Base-by-base conservation (phyloP, 1,284 basidiomycete species). In the Puccinia coronata region DNA sequence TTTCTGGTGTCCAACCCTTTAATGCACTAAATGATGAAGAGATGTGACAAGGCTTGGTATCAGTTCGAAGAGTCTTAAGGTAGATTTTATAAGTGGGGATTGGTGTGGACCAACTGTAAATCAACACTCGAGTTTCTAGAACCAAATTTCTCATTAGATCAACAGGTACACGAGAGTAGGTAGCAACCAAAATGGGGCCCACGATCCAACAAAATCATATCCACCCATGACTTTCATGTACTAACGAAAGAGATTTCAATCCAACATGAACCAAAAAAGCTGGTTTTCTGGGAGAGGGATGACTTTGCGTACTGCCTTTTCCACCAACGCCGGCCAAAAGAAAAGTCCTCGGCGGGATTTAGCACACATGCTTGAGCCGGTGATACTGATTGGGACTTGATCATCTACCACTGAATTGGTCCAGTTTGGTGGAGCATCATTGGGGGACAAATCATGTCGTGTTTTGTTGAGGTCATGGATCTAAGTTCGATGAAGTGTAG, bases 161-260 rank as follows among this genome's bases (percentile, higher is more conserved):
- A 55, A 69, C 43, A 9, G n/a, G 39, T 39, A 43, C 47, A 43
- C 28, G 34, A 59, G n/a, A 39, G 16, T 59, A 6, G 18, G 25
- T 34, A 16, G 47, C 6, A 14, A n/a, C 31, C 28, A 4, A 28
- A 49, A 34, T 14, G 34, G n/a, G 34, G 59, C 77, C n/a, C n/a
- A n/a, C n/a, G n/a, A n/a, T n/a, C n/a, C n/a, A n/a, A n/a, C n/a
- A n/a, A n/a, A n/a, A n/a, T 69, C n/a, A 71, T 79, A 79, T 47
- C 77, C 77, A 28, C 65, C 77, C 77, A 79, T 70, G 9, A 79
- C 77, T 71, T 69, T 79, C 63, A 79, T 69, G 53, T 79, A 79
- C 77, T 79, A 53, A 28, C 28, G 31, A 14, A 53, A 53, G 59
- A 55, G 14, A 59, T n/a, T 12, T 53, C 47, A 41, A 51, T 28